Evolutionary conservation across 371 early-diverging fungal genomes (phyloP).

Genomic region (Chytridium lagenaria): DNA sequence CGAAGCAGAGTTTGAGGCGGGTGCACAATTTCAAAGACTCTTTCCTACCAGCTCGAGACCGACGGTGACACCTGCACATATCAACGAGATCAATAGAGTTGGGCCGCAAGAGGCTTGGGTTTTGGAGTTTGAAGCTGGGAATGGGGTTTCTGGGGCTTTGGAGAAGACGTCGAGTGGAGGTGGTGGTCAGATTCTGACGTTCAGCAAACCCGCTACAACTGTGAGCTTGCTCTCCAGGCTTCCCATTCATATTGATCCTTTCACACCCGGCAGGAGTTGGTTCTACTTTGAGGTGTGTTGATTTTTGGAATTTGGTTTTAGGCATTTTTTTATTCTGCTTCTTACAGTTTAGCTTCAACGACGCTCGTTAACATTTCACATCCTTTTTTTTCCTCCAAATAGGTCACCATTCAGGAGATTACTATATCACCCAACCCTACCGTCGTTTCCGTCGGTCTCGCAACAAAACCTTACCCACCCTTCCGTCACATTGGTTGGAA

Average conservation of each 20-base stretch:
- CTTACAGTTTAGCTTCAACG: too few species aligned
- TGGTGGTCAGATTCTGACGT: background rate
- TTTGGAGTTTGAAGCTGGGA: slow-evolving; percentile 7
- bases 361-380: too few species aligned
- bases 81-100: background rate
- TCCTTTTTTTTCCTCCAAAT: too few species aligned
- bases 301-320: background rate
- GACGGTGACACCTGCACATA: background rate
- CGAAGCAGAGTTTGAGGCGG: slow-evolving; percentile 15
- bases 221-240: slow-evolving; percentile 1
- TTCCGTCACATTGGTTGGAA: slow-evolving; percentile 35
- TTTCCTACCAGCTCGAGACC: background rate
- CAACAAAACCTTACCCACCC: slow-evolving; percentile 29
- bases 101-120: slow-evolving; percentile 5
- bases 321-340: background rate
- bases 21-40: slow-evolving; percentile 8
- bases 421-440: slow-evolving; percentile 4
- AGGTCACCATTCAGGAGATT: slow-evolving; percentile 9
- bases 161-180: background rate
- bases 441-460: slow-evolving; percentile 22
- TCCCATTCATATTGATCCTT: background rate
- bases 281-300: slow-evolving; percentile 10
- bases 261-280: slow-evolving; percentile 15
- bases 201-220: background rate
- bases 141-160: background rate